Base-by-base conservation (phyloP, 75 land plant species). In the Pseudotsuga menziesii region DNA sequence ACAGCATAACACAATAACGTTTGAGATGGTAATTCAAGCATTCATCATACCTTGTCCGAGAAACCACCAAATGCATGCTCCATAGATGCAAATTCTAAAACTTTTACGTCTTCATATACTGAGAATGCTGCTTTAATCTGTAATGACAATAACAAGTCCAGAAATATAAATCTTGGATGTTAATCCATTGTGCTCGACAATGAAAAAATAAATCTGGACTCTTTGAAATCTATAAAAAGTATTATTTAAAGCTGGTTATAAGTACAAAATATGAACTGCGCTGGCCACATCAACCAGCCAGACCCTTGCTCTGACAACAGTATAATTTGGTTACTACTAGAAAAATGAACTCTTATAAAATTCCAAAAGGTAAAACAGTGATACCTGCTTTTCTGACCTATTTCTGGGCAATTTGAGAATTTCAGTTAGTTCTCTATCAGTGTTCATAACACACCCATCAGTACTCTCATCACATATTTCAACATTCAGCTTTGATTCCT, bases 21-120 rank as follows among this genome's bases (percentile, higher is more conserved):
- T 36, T 2, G 41, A 73, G 72, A 36, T 73, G 27, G 23, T 44
- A 69, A 19, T 29, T 36, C 19, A 19, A 16, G 19, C 61, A n/a
- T 41, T 56, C 32, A 64, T 62, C 79, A 78, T 86, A 84, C 99
- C 89, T 88, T 92, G 77, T 97, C 87, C 58, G 83, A 71, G 75
- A 97, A 97, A 35, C 92, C 95, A 13, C 79, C 73, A 72, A 94
- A 92, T 12, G 90, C 91, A 81, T 89, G 84, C 58, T 81, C 73
- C 89, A 95, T 86, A 26, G 99, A 83, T 57, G 92, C 85, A 81
- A 97, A 94, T 23, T 92, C 82, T 36, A 97, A 74, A 72, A 97
- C 80, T 79, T 92, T 94, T 39, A 86, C 87, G 75, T 94, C 91
- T 79, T 88, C 88, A 86, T 86, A 91, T 11, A 78, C 16, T 2